Base-by-base conservation (phyloP, 495 filamentous ascomycete species). In the Amphirosellinia nigrospora region DNA sequence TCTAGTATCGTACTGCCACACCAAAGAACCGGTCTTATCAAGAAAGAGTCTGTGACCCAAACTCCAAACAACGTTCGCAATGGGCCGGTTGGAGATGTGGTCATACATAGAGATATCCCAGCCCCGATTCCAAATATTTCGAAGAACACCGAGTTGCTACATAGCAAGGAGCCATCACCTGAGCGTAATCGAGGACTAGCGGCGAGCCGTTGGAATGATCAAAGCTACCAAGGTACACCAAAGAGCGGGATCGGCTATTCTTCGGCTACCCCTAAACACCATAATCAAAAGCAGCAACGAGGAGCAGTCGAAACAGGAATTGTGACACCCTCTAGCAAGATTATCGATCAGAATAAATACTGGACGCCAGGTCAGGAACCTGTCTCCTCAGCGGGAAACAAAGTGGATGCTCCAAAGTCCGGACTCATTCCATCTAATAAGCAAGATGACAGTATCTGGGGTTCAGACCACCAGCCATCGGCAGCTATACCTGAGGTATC, bases 1-100 rank as follows among this genome's bases (percentile, higher is more conserved):
- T 39, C 53, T n/a, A 23, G 30, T 36, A 5, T 9, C 28, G 21
- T 68, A 38, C 30, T 50, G 13, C 66, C 66, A 0, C 66, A 68
- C 9, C 55, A 60, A 38, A 46, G 66, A 34, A 34, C 46, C 5
- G 10, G n/a, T 15, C 39, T 9, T 16, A 30, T 53, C 16, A 46
- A 65, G 28, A 38, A 34, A 32, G 64, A 56, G 21, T 32, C 34
- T 5, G 15, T 15, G n/a, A 4, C 15, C 16, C 64, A 43, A 30
- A 66, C 48, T 30, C 36, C 64, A 0, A 41, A 66, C 4, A 46
- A 36, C 15, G 32, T 2, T 4, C 5, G 36, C 5, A 43, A 58
- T 26, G 36, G n/a, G 28, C 50, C n/a, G 15, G 8, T 2, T n/a
- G 38, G 19, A 32, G 2, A 28, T 66, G 50, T 9, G 21, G 8